A percentile compares a stretch with the other conserved stretches of the same genome.
phyloP scores from a whole-genome alignment of 2,329 filamentous ascomycete species.

The Exophiala oligosperma region DNA sequence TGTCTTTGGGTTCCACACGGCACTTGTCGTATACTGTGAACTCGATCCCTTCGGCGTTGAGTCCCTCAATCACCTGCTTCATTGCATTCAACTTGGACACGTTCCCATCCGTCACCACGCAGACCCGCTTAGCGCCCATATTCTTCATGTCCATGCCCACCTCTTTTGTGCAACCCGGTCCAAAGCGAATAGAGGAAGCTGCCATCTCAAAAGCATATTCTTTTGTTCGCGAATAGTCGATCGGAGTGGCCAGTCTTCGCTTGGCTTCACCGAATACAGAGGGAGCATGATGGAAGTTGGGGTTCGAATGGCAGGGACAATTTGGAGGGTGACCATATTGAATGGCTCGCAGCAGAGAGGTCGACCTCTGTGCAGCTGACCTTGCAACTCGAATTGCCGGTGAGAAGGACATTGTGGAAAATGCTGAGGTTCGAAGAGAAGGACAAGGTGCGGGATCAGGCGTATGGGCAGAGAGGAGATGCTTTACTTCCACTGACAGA shows the following conservation, averaged over 20 bases:
- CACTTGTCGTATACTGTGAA: conserved; percentile 81
- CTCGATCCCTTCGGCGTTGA: conserved; percentile 74
- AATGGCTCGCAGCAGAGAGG: conserved; percentile 77
- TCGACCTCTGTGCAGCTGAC: conserved; percentile 47
- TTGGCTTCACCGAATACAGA: conserved; percentile 56
- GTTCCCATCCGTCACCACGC: conserved; percentile 85
- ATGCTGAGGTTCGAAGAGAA: background rate
- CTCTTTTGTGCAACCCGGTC: conserved; percentile 88
- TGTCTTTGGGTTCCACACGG: conserved; percentile 90
- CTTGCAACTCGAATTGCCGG: conserved; percentile 46
- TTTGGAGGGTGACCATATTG: conserved; percentile 84
- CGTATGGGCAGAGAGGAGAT: background rate
- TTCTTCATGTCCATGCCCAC: conserved; percentile 98
- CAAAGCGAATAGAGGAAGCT: conserved; percentile 89
- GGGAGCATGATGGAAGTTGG: conserved; percentile 63
- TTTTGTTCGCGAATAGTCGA: conserved; percentile 71
- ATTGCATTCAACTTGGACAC: conserved; percentile 84
- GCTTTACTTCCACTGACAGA: background rate
- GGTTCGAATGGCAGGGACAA: conserved; percentile 92
- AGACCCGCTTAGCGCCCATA: conserved; percentile 80
- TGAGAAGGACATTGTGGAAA: conserved; percentile 34
- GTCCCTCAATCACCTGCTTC: conserved; percentile 79
- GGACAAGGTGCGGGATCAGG: background rate
- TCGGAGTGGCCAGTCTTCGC: conserved; percentile 71
- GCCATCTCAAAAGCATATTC: conserved; percentile 99